A percentile compares a stretch with the other conserved stretches of the same genome.
Evolutionary conservation across 768 basidiomycete genomes (phyloP).

Genomic region (Mycena albidolilacea): DNA sequence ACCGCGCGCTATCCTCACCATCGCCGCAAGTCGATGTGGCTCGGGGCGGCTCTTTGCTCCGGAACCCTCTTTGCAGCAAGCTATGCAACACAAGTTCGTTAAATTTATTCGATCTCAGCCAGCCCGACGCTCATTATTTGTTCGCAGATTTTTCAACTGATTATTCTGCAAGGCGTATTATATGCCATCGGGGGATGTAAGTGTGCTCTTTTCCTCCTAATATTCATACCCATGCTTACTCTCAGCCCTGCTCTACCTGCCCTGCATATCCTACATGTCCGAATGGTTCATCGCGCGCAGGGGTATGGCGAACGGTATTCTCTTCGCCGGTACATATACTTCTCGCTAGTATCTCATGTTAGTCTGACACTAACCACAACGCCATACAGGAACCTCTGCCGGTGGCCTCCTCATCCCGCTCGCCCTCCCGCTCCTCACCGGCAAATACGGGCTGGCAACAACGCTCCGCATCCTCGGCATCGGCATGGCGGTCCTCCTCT

Average conservation of each 20-base stretch:
- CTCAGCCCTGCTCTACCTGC: constrained; percentile 45
- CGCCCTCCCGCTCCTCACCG: constrained; percentile 44
- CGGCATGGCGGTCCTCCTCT: constrained; percentile 34
- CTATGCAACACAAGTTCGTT: constrained; percentile 38
- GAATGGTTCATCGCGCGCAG: constrained; percentile 50
- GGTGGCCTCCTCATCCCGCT: constrained; percentile 49
- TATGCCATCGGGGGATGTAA: constrained; percentile 46
- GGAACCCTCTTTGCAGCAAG: constrained; percentile 45
- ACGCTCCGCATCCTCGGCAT: constrained; percentile 46
- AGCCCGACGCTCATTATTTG: not conserved
- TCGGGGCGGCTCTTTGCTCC: constrained; percentile 43
- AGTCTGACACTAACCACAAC: not conserved
- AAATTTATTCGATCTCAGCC: too few species aligned
- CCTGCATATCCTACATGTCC: constrained; percentile 45
- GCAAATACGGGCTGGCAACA: constrained; percentile 38
- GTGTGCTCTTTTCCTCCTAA: not conserved
- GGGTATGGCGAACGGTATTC: constrained; percentile 46
- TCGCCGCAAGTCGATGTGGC: constrained; percentile 41
- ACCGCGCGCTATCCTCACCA: constrained; percentile 42
- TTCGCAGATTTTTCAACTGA: constrained; percentile 34
- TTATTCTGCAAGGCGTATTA: constrained; percentile 45
- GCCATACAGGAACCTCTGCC: constrained; percentile 39
- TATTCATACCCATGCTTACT: too few species aligned
- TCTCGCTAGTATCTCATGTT: not conserved
- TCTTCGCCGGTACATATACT: constrained; percentile 46